Evolutionary conservation across 1,284 basidiomycete genomes (phyloP), one percentile per base, ranked within the genome.

Genomic region (Tranzscheliella williamsii): DNA sequence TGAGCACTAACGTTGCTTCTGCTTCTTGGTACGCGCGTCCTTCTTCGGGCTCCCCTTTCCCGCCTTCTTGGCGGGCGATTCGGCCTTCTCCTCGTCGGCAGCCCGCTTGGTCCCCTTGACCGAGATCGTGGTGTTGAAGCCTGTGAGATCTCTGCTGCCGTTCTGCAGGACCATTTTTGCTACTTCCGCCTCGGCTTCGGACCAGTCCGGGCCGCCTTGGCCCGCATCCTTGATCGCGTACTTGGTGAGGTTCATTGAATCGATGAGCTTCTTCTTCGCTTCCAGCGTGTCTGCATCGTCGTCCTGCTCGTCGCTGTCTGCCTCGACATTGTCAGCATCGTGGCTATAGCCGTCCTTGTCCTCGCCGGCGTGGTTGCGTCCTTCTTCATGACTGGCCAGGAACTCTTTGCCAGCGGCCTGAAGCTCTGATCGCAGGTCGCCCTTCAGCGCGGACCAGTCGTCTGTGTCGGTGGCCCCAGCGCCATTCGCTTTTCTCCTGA

Each of bases 101-200:
- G 38, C 45, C 7, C 57, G 52, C 41, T 66, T 66, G 27, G 56
- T 40, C 15, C 51, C 57, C 27, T 62, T 56, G 45, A 62, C 62
- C 15, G 57, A 56, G 39, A 66, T 49, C 44, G 62, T 66, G 16
- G 62, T 54, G 42, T 58, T 64, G 47, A 64, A 53, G 8, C 56
- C 61, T 21, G 44, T 42, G n/a, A 58, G 48, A n/a, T 60, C 36
- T 18, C 44, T 52, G 16, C 56, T 47, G n/a, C 52, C 62, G 31
- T 53, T 49, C 35, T 62, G 56, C n/a, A 40, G 34, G 11, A 67
- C 39, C 53, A 64, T 57, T 30, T 45, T 46, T 42, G 60, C 63
- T 5, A 73, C 68, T 24, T 70, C 67, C 16, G 49, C 60, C 40
- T 76, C 73, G 2, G 73, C 73, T 47, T 70, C 67, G n/a, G 40